These are phyloP conservation scores for Fusarium anthophilum DNA, from an alignment of 2,329 filamentous ascomycete species.

Conservation along the genomic window DNA sequence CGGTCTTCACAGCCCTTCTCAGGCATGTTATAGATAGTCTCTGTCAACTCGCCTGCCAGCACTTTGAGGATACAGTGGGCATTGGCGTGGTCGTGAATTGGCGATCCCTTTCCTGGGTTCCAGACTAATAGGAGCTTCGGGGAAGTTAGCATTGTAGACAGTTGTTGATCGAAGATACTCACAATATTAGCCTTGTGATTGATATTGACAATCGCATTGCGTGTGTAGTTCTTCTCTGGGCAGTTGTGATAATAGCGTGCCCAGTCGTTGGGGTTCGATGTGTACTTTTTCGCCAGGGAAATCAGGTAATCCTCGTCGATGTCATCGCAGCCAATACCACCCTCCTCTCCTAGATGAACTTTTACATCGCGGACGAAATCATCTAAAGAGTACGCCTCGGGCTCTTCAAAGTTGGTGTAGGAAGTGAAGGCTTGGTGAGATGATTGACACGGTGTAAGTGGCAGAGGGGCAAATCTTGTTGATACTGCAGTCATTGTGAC, in stretches of 20 bases:
- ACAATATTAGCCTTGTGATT: conserved; percentile 13
- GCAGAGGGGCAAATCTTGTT: not conserved
- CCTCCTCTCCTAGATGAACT: not conserved
- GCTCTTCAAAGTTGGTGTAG: not conserved
- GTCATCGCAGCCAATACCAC: conserved; percentile 3
- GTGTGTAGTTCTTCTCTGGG: conserved; percentile 6
- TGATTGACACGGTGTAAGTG: not conserved
- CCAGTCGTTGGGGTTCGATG: conserved; percentile 10
- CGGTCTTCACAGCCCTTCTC: not conserved
- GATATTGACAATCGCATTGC: conserved; percentile 1
- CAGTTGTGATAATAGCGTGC: conserved; percentile 13
- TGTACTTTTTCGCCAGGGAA: not conserved
- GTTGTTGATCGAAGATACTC: accelerated
- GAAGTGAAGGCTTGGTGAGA: not conserved
- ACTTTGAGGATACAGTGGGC: conserved; percentile 17
- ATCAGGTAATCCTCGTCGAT: conserved; percentile 10
- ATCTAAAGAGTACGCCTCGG: not conserved
- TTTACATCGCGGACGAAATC: not conserved
- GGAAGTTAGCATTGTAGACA: not conserved
- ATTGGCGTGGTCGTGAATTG: conserved; percentile 14
- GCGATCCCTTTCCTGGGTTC: conserved; percentile 15
- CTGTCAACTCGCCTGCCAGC: conserved; percentile 1
- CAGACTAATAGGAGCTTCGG: not conserved
- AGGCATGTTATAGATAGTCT: conserved; percentile 5
- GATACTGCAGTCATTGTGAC: conserved; percentile 8